Evolutionary conservation across 306 rosid species (phyloP), one percentile per base, ranked within the genome.

Genomic region (Cotoneaster glaucophyllus): DNA sequence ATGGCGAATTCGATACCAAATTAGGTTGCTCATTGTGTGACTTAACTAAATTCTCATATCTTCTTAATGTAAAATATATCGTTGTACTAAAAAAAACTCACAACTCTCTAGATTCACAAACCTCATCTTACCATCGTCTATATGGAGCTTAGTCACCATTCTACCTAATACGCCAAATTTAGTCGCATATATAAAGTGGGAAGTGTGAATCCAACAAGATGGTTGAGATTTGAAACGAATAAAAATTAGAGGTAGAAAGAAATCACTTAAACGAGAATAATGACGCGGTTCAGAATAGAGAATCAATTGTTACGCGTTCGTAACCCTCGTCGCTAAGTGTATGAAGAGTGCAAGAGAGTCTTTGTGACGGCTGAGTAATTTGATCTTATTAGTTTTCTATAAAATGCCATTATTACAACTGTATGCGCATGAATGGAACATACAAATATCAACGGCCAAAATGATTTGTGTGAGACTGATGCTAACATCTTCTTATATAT

Each of bases 41-140:
- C 9, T 37, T 37, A 37, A 10, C 41, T 2, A 0, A 37, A 37
- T 10, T 37, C 10, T 0, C 0, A 0, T 10, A 0, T 37, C 2
- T 2, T 0, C 10, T 37, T 37, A 37, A 0, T 37, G 2, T 37
- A 37, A 37, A 37, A 37, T 6, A 37, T 37, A 37, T 37, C 2
- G 2, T 37, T 37, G 41, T 37, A 37, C 10, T 37, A 37, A 37
- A 37, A 37, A 37, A 37, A 37, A 31, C 37, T 48, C 19, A 48
- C 18, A 14, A 4, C 53, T 18, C 53, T 48, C 21, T 17, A 5
- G 21, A 50, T 50, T 50, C 18, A 15, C 54, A 50, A 17, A 50
- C 18, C 54, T 50, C 54, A 50, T 15, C 54, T 48, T 50, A 17
- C 6, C 52, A 4, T 45, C 0, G 52, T 45, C 52, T 14, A 11